Evolutionary conservation across 345 rosid genomes (phyloP).

Genomic region (Firmiana major): DNA sequence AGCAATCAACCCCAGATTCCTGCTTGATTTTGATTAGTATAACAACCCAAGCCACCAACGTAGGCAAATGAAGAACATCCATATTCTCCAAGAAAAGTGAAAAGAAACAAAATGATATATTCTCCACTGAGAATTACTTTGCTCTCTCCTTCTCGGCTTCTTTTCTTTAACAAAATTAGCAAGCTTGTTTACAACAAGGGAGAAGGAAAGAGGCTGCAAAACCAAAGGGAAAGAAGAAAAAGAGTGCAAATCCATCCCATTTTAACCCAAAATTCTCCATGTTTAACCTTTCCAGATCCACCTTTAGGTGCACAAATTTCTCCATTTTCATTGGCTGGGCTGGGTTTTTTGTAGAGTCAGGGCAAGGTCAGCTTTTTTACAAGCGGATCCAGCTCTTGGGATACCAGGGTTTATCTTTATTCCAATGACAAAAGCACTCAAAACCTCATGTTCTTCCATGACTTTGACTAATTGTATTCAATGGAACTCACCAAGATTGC

Average conservation of each 20-base stretch:
- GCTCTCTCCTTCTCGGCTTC: neutral
- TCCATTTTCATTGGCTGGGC: too few relatives aligned
- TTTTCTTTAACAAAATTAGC: neutral
- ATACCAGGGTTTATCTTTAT: too few relatives aligned
- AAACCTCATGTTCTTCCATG: neutral
- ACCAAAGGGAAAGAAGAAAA: neutral
- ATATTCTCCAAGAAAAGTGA: constrained; percentile 5
- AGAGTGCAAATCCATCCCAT: neutral
- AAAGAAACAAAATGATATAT: constrained; percentile 1
- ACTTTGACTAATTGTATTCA: too few relatives aligned
- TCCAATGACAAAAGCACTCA: neutral
- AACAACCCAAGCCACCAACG: constrained; percentile 14
- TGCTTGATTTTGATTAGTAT: constrained; percentile 1
- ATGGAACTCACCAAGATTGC: constrained; percentile 9
- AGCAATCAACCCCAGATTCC: constrained; percentile 18
- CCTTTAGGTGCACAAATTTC: too few relatives aligned
- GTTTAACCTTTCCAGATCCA: neutral
- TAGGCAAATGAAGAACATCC: neutral
- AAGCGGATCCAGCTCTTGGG: too few relatives aligned
- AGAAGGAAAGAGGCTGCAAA: neutral
- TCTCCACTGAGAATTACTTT: constrained; percentile 21
- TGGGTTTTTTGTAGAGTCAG: too few relatives aligned
- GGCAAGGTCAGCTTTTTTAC: too few relatives aligned
- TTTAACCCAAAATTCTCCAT: neutral
- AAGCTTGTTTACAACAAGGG: neutral